Evolutionary conservation across 345 rosid genomes (phyloP).

Genomic region (Lumnitzera racemosa): DNA sequence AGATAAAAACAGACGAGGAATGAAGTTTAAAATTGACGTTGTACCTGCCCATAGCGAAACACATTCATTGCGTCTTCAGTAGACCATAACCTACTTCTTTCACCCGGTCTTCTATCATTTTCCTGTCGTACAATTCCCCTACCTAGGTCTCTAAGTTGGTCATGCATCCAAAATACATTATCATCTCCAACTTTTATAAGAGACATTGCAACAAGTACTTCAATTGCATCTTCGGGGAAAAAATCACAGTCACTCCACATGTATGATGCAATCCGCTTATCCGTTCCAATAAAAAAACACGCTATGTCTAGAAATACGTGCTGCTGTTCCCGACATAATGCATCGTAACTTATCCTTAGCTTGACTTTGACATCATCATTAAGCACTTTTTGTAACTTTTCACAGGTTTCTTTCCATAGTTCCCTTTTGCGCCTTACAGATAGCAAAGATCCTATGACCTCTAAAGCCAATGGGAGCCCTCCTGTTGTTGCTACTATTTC

Average conservation of each 20-base stretch:
- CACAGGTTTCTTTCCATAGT: background rate
- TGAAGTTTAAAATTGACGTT: too few relatives aligned
- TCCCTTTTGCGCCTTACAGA: accelerated
- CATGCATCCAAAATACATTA: conserved; percentile 1
- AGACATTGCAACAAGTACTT: background rate
- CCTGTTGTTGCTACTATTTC: background rate
- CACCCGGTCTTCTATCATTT: background rate
- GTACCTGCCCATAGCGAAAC: too few relatives aligned
- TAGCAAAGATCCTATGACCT: background rate
- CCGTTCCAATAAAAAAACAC: background rate
- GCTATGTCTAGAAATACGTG: conserved; percentile 3
- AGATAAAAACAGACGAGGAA: too few relatives aligned
- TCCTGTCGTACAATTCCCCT: background rate
- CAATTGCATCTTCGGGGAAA: background rate
- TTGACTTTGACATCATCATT: background rate
- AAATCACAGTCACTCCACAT: conserved; percentile 4
- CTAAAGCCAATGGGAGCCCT: conserved; percentile 5
- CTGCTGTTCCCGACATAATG: background rate
- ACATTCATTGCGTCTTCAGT: background rate
- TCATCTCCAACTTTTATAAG: background rate
- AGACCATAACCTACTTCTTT: background rate
- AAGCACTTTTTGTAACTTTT: background rate
- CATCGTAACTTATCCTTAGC: conserved; percentile 1
- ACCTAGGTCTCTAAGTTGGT: background rate
- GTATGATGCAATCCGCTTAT: background rate